Percentiles rank a stretch among this genome's conserved stretches.
Evolutionary conservation across 345 rosid genomes (phyloP).

Genomic region (Salix arbutifolia): DNA sequence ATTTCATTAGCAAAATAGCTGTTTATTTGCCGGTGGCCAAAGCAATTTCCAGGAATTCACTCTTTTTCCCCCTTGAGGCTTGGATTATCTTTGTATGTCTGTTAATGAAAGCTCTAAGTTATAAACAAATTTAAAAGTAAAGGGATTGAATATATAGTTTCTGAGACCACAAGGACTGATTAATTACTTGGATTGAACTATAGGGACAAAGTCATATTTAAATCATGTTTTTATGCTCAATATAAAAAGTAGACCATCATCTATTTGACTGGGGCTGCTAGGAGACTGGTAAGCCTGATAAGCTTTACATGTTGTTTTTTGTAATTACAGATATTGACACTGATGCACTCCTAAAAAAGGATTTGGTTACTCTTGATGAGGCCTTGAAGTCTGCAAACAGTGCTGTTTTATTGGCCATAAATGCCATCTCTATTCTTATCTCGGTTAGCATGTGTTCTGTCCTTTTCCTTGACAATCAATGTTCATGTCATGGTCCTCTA

Average conservation of each 20-base stretch:
- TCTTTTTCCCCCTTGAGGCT: background rate
- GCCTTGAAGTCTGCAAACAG: slow-evolving; percentile 80
- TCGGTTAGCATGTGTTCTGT: slow-evolving; percentile 48
- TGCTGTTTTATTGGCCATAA: slow-evolving; percentile 76
- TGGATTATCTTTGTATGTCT: background rate
- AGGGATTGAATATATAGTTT: too few relatives aligned
- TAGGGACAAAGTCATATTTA: too few relatives aligned
- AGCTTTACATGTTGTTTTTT: slow-evolving; percentile 8
- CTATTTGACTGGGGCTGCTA: background rate
- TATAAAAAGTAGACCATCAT: background rate
- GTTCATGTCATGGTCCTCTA: background rate
- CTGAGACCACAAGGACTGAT: too few relatives aligned
- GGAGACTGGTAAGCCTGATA: slow-evolving; percentile 18
- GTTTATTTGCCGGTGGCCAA: background rate
- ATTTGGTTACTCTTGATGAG: slow-evolving; percentile 80
- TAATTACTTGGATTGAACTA: too few relatives aligned
- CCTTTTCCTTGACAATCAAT: slow-evolving; percentile 14
- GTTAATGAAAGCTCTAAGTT: background rate
- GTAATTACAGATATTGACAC: slow-evolving; percentile 68
- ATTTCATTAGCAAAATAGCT: background rate
- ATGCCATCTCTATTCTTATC: slow-evolving; percentile 51
- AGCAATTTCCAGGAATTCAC: background rate
- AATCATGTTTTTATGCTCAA: background rate
- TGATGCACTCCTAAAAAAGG: slow-evolving; percentile 71
- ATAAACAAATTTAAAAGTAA: too few relatives aligned